Conservation (phyloP, 345 rosid genomes). For the Mallotus nudiflorus region DNA sequence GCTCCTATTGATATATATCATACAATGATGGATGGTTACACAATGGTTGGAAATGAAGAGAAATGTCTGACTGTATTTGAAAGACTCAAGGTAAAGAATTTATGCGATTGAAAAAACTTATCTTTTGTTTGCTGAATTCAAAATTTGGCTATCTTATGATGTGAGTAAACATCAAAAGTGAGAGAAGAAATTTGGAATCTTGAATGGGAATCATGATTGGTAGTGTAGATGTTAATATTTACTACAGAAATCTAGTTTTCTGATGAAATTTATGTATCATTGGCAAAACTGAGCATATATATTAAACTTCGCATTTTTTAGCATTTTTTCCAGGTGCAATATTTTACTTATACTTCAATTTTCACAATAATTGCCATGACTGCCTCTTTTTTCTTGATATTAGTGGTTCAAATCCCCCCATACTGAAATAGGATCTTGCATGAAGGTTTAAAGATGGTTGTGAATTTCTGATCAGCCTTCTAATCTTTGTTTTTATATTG, state of each 20-base stretch:
- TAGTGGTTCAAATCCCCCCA: background rate
- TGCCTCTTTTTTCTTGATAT: background rate
- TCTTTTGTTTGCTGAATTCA: background rate
- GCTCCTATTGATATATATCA: conserved; percentile 91
- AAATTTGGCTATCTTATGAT: no score
- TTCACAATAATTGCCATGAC: background rate
- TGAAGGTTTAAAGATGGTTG: no score
- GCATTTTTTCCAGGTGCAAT: background rate
- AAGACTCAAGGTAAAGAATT: conserved; percentile 71
- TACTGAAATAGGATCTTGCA: background rate
- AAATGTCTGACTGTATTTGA: conserved; percentile 83
- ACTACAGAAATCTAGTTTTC: background rate
- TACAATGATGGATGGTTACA: conserved; percentile 99
- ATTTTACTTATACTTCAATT: background rate
- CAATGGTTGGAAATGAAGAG: conserved; percentile 73
- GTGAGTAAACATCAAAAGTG: no score
- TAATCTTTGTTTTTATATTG: background rate
- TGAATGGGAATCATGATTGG: background rate
- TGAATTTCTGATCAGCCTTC: background rate
- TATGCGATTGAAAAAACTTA: background rate
- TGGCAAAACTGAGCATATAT: background rate
- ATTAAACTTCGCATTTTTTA: background rate
- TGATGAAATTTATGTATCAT: background rate
- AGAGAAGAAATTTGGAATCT: background rate
- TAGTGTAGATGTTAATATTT: background rate